Conservation (phyloP, 1,284 basidiomycete species). For the Rhodofomes roseus region DNA sequence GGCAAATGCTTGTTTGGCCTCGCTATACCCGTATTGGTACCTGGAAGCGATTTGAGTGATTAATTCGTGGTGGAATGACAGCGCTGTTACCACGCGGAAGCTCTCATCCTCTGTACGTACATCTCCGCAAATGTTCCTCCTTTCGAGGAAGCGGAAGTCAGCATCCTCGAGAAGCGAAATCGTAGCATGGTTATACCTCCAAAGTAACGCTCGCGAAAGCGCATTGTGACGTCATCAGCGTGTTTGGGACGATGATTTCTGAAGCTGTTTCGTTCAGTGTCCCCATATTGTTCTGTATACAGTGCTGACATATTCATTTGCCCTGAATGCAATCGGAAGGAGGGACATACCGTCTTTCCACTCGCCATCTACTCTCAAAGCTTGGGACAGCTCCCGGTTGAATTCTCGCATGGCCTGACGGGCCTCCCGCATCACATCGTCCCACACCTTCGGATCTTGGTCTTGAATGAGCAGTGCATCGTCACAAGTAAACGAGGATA, state of each 20-base stretch:
- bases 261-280: background rate
- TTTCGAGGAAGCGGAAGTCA: background rate
- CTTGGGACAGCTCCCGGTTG: conserved; percentile 9
- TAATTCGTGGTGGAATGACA: background rate
- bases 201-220: conserved; percentile 14
- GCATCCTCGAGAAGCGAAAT: background rate
- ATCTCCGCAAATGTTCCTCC: conserved; percentile 7
- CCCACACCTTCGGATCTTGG: conserved; percentile 10
- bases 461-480: conserved; percentile 7
- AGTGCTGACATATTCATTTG: background rate
- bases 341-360: background rate
- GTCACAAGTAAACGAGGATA: conserved; percentile 9
- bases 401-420: conserved; percentile 7
- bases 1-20: conserved; percentile 15
- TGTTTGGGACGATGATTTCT: background rate
- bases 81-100: conserved; percentile 18
- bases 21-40: conserved; percentile 19
- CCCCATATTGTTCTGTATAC: background rate
- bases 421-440: conserved; percentile 9
- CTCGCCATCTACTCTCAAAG: conserved; percentile 11
- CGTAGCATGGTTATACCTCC: conserved; percentile 13
- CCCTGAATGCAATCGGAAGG: background rate
- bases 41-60: conserved; percentile 6
- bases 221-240: conserved; percentile 10
- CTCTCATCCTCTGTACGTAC: conserved; percentile 14